These are phyloP conservation scores for Catunica adiposa DNA, from an alignment of 2,329 filamentous ascomycete species.

Conservation along the genomic window DNA sequence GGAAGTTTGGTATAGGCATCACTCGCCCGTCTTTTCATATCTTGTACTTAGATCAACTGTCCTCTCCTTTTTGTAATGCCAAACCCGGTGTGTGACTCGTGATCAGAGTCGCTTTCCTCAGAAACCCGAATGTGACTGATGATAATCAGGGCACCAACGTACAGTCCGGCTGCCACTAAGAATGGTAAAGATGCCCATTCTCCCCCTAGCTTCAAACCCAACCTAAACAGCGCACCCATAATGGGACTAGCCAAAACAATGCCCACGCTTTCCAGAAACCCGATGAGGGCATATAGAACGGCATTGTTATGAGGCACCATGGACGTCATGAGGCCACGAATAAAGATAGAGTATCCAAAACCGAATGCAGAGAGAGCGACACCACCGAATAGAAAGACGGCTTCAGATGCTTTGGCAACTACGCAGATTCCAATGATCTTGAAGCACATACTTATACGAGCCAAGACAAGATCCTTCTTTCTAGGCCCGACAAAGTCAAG, in stretches of 20 bases:
- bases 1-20: too few relatives aligned
- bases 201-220: slow-evolving; percentile 13
- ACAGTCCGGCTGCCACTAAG: slow-evolving; percentile 12
- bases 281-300: slow-evolving; percentile 15
- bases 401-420: slow-evolving; percentile 8
- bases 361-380: slow-evolving; percentile 12
- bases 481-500: slow-evolving; percentile 4
- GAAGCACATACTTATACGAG: slow-evolving; percentile 16
- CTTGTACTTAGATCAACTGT: background rate
- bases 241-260: slow-evolving; percentile 15
- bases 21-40: background rate
- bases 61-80: background rate
- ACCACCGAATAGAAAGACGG: slow-evolving; percentile 9
- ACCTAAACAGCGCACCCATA: slow-evolving; percentile 14
- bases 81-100: background rate
- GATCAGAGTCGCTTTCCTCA: background rate
- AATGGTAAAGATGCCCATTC: slow-evolving; percentile 15
- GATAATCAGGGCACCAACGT: slow-evolving; percentile 12
- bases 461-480: slow-evolving; percentile 14
- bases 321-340: slow-evolving; percentile 16
- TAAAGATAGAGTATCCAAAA: slow-evolving; percentile 14
- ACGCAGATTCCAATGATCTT: slow-evolving; percentile 14
- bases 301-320: slow-evolving; percentile 14
- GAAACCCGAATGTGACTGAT: slow-evolving; percentile 9
- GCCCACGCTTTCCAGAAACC: slow-evolving; percentile 15